Evolutionary conservation across 2,329 filamentous ascomycete genomes (phyloP).

Genomic region (Drechslerella coelobrocha): DNA sequence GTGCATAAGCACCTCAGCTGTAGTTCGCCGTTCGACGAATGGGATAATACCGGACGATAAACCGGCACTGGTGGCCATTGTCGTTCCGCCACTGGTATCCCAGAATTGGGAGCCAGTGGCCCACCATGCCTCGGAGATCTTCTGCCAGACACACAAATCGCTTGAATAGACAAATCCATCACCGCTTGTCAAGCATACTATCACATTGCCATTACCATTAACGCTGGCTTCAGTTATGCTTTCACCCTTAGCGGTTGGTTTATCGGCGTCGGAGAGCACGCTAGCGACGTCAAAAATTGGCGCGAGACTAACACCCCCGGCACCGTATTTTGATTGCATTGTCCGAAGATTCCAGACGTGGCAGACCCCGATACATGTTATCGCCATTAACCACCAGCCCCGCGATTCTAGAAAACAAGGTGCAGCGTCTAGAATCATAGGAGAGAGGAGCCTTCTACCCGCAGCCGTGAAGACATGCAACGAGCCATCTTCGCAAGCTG

Average conservation of each 20-base stretch:
- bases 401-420: slow-evolving; percentile 92
- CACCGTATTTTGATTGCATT: slow-evolving; percentile 75
- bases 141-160: slow-evolving; percentile 88
- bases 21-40: slow-evolving; percentile 90
- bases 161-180: slow-evolving; percentile 91
- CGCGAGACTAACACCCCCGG: slow-evolving; percentile 68
- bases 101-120: slow-evolving; percentile 97
- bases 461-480: slow-evolving; percentile 92
- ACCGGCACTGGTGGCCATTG: slow-evolving; percentile 62
- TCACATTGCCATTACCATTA: slow-evolving; percentile 82
- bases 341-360: slow-evolving; percentile 92
- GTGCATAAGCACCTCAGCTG: slow-evolving; percentile 87
- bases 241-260: slow-evolving; percentile 67
- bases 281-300: slow-evolving; percentile 87
- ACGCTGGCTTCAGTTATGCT: slow-evolving; percentile 89
- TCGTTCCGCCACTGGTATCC: slow-evolving; percentile 84
- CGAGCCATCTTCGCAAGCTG: slow-evolving; percentile 89
- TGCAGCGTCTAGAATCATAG: slow-evolving; percentile 86
- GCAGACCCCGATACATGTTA: slow-evolving; percentile 85
- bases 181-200: slow-evolving; percentile 91
- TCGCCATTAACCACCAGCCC: slow-evolving; percentile 85
- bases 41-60: slow-evolving; percentile 93
- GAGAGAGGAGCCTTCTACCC: slow-evolving; percentile 82
- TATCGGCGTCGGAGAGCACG: slow-evolving; percentile 75
- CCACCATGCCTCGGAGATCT: slow-evolving; percentile 97